Percentiles rank a stretch among this genome's conserved stretches.
phyloP scores from a whole-genome alignment of 805 yeast species.

The Monosporozyma solicola region DNA sequence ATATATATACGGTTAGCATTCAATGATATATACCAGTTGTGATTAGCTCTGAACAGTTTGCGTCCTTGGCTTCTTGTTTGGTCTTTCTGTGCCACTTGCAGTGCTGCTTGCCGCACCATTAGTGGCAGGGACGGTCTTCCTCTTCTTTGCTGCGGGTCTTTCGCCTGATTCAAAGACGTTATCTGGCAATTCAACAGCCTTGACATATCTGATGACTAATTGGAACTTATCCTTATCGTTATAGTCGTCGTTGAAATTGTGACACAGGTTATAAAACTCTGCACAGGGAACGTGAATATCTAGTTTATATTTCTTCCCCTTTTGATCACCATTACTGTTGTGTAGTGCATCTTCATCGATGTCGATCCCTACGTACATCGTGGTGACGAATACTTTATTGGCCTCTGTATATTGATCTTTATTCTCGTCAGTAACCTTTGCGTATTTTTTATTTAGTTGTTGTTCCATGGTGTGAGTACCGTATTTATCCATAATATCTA shows the following conservation, averaged over 20 bases:
- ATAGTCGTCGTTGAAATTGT: slow-evolving; percentile 60
- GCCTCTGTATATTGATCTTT: slow-evolving; percentile 24
- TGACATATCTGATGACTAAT: slow-evolving; percentile 63
- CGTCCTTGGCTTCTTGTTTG: not conserved
- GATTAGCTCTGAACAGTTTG: not conserved
- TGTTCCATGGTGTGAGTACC: slow-evolving; percentile 50
- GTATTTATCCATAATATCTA: slow-evolving; percentile 45
- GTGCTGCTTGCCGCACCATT: too few relatives aligned
- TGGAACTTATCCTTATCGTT: slow-evolving; percentile 44
- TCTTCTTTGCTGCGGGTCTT: slow-evolving; percentile 55
- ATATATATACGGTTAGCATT: too few relatives aligned
- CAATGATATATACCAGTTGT: too few relatives aligned
- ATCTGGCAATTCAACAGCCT: slow-evolving; percentile 71
- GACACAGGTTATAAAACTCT: slow-evolving; percentile 76
- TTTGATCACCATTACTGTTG: not conserved
- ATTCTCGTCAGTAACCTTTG: slow-evolving; percentile 31
- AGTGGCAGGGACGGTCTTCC: slow-evolving; percentile 30
- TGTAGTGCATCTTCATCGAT: slow-evolving; percentile 21
- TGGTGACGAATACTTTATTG: slow-evolving; percentile 52
- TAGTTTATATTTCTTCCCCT: slow-evolving; percentile 50
- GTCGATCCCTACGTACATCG: slow-evolving; percentile 72
- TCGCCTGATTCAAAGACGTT: slow-evolving; percentile 82
- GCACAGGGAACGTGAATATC: slow-evolving; percentile 86
- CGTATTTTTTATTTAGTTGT: slow-evolving; percentile 29
- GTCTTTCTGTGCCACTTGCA: not conserved